Evolutionary conservation across 1,139 yeast species (phyloP).

Genomic region (Scheffersomyces lignicola): DNA sequence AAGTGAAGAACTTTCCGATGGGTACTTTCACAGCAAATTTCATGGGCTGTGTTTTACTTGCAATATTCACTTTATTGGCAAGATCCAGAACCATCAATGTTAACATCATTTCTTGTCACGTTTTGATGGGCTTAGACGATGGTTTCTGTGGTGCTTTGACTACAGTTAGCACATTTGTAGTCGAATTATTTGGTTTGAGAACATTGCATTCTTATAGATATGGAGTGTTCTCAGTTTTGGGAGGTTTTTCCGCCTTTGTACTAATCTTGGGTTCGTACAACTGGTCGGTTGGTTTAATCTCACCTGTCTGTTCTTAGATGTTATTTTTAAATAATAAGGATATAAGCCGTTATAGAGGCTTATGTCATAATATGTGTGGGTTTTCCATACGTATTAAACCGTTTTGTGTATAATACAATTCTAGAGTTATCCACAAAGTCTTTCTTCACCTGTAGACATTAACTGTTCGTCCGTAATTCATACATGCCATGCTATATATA

Average conservation of each 20-base stretch:
- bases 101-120: conserved; percentile 44
- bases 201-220: conserved; percentile 37
- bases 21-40: conserved; percentile 80
- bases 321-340: no score
- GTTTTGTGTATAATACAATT: no score
- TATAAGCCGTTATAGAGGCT: no score
- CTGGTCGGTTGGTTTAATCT: conserved; percentile 47
- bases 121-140: conserved; percentile 56
- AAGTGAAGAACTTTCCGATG: conserved; percentile 47
- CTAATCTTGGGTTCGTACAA: conserved; percentile 55
- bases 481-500: no score
- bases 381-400: no score
- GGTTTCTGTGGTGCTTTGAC: conserved; percentile 82
- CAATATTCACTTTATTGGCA: conserved; percentile 51
- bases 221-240: conserved; percentile 34
- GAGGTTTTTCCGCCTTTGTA: conserved; percentile 41
- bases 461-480: no score
- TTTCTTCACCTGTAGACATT: no score
- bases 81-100: conserved; percentile 48
- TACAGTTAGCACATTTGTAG: conserved; percentile 75
- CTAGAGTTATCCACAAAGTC: no score
- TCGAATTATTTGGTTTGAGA: conserved; percentile 53
- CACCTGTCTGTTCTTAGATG: conserved; percentile 21
- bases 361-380: no score
- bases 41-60: conserved; percentile 57